Conservation (phyloP, 2,329 filamentous ascomycete species). For the Penicillium sp. region DNA sequence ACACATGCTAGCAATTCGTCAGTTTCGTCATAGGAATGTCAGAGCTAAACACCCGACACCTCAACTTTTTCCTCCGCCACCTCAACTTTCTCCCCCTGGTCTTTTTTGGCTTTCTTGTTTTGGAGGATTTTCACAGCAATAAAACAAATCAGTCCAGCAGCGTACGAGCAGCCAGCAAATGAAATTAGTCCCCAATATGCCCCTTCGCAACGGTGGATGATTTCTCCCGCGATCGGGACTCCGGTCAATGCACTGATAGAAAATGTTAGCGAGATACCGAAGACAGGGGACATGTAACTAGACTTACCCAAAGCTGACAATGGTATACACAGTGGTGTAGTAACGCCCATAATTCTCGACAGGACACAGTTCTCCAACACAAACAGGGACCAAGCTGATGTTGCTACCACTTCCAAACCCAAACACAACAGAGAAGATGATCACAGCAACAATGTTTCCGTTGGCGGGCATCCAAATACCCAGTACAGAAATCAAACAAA, state of each 20-base stretch:
- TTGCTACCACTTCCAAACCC: constrained; percentile 43
- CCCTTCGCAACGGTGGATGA: constrained; percentile 31
- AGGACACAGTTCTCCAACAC: constrained; percentile 50
- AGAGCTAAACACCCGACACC: not conserved
- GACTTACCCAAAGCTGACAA: constrained; percentile 30
- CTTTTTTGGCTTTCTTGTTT: constrained; percentile 4
- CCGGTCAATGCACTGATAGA: constrained; percentile 25
- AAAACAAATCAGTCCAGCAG: constrained; percentile 18
- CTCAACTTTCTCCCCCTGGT: not conserved
- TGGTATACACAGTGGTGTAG: constrained; percentile 38
- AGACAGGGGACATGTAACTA: not conserved
- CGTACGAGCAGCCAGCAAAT: constrained; percentile 19
- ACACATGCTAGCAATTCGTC: not conserved
- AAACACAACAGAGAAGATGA: constrained; percentile 30
- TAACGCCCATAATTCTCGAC: constrained; percentile 45
- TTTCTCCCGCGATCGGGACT: constrained; percentile 29
- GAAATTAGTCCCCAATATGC: constrained; percentile 31
- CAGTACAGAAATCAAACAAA: constrained; percentile 29
- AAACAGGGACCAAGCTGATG: constrained; percentile 44
- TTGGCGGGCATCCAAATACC: constrained; percentile 31
- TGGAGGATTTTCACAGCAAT: constrained; percentile 8
- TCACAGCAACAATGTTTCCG: constrained; percentile 18
- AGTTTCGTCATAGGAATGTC: constrained; percentile 10
- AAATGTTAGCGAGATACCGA: constrained; percentile 5
- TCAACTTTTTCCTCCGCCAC: not conserved